Evolutionary conservation across 495 filamentous ascomycete species (phyloP), one percentile per base, ranked within the genome.

Genomic region (Aspergillus asperescens): DNA sequence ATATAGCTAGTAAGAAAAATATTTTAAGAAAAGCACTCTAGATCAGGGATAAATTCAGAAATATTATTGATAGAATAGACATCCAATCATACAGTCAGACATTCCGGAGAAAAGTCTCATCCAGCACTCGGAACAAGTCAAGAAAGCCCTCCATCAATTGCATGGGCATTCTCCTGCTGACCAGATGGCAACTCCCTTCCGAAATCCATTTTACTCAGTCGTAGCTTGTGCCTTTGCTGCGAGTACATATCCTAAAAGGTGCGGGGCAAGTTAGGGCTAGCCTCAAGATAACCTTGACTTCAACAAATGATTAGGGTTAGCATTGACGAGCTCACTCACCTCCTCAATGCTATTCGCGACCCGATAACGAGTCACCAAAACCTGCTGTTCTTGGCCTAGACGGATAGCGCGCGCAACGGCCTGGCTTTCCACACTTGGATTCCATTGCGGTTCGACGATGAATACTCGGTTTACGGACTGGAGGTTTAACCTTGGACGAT

Each of bases 401-500:
- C 78, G 61, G n/a, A 50, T 32, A 7, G 48, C 48, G 4, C 48
- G 48, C 2, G 48, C 48, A 10, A 75, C 16, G 10, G 79, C 79
- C 51, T 82, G 78, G 16, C 68, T 66, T 53, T 82, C 78, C 1
- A 80, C 67, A 24, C 66, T 68, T 0, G 79, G 79, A 35, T 81
- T 80, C 78, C 77, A 82, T 52, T 81, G 74, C 6, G 72, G 78
- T 37, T 82, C 77, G 7, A 81, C 57, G 15, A 81, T 65, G 54
- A 72, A 67, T 2, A 82, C 69, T 15, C 60, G 65, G 39, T 67
- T 75, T 0, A 76, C 77, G 0, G 64, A 57, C 2, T 74, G 70
- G 24, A 81, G 67, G 45, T 77, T 80, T 1, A 81, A 45, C 9
- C 77, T 79, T 32, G 3, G 0, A 5, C 7, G 31, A 3, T 32